phyloP scores from a whole-genome alignment of 176 grass and related monocot genomes.

The Themeda triandra region DNA sequence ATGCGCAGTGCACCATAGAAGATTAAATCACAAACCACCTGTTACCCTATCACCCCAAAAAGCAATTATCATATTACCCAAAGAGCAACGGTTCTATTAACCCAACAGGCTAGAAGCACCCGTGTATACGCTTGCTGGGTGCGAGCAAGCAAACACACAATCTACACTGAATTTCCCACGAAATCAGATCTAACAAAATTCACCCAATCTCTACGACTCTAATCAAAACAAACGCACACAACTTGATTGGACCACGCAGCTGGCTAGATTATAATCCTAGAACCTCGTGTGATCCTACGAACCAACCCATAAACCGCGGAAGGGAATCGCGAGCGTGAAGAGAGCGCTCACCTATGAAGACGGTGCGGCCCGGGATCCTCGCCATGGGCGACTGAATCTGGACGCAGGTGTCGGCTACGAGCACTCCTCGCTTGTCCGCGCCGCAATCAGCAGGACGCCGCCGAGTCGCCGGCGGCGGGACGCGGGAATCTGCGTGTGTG shows the following conservation, averaged over 20 bases:
- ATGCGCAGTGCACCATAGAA: background rate
- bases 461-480: background rate
- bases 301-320: background rate
- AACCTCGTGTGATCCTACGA: background rate
- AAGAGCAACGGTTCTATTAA: background rate
- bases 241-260: background rate
- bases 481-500: background rate
- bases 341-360: conserved; percentile 55
- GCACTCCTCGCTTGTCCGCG: background rate
- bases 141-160: background rate
- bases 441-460: background rate
- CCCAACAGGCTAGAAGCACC: background rate
- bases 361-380: conserved; percentile 41
- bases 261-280: background rate
- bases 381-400: conserved; percentile 36
- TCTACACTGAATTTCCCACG: background rate
- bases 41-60: background rate
- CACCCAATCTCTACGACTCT: background rate
- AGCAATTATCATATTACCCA: too few species aligned
- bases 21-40: background rate
- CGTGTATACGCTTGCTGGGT: background rate
- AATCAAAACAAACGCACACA: background rate
- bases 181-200: background rate
- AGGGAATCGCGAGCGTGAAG: background rate
- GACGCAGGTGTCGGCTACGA: background rate